phyloP scores from a whole-genome alignment of 371 early-diverging fungal species.

The Chytridiales sp. region DNA sequence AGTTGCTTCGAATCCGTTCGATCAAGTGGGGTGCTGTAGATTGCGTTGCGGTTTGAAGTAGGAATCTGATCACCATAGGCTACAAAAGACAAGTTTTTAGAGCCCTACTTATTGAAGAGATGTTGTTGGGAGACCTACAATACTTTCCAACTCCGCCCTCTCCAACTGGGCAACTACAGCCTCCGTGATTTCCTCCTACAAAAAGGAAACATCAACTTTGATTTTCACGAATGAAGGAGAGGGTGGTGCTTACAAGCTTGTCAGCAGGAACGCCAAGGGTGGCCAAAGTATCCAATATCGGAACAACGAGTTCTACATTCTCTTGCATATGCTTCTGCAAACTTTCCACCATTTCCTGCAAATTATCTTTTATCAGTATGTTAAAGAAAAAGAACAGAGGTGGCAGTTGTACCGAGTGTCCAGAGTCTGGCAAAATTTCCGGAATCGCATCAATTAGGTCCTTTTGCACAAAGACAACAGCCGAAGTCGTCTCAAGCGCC shows the following conservation, averaged over 20 bases:
- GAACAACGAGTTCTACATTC: conserved; percentile 8
- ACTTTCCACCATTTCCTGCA: conserved; percentile 6
- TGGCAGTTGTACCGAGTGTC: background rate
- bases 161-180: conserved; percentile 9
- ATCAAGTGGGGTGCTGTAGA: conserved; percentile 2
- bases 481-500: conserved; percentile 7
- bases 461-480: conserved; percentile 4
- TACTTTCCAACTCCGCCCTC: conserved; percentile 3
- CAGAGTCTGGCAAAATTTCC: conserved; percentile 22
- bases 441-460: conserved; percentile 15
- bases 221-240: background rate
- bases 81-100: too few species aligned
- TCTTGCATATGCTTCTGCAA: conserved; percentile 8
- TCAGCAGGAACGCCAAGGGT: conserved; percentile 18
- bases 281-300: conserved; percentile 10
- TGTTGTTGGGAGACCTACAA: conserved; percentile 3
- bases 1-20: background rate
- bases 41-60: conserved; percentile 16
- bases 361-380: background rate
- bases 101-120: too few species aligned
- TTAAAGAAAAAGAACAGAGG: background rate
- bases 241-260: background rate
- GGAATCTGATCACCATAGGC: conserved; percentile 17
- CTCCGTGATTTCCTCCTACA: conserved; percentile 12
- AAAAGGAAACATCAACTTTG: background rate